A percentile compares a stretch with the other conserved stretches of the same genome.
Evolutionary conservation across 192 early-diverging fungal genomes (phyloP).

Genomic region (Radiomyces spectabilis): DNA sequence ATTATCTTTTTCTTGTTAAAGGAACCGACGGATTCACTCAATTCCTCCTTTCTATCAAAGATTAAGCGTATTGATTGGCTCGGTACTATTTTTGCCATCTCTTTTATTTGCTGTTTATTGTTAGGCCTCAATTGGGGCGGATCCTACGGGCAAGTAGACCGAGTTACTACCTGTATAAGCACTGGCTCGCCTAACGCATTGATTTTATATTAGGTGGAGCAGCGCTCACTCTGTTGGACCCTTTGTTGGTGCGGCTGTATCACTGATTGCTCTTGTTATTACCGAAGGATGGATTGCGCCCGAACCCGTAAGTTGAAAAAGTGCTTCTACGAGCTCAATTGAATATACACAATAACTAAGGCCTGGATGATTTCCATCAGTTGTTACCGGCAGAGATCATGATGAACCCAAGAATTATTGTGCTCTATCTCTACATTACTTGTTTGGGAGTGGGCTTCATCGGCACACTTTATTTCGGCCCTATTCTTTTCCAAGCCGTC

Average conservation of each 20-base stretch:
- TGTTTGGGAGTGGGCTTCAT: conserved; percentile 49
- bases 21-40: conserved; percentile 30
- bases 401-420: conserved; percentile 37
- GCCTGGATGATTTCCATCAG: not conserved
- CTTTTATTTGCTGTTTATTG: conserved; percentile 42
- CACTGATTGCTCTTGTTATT: conserved; percentile 29
- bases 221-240: conserved; percentile 44
- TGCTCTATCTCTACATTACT: conserved; percentile 36
- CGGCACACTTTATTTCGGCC: conserved; percentile 53
- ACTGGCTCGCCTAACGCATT: not conserved
- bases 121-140: conserved; percentile 61
- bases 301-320: conserved; percentile 41
- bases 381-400: conserved; percentile 18
- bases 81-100: conserved; percentile 46
- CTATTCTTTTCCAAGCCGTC: conserved; percentile 57
- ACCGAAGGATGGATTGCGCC: conserved; percentile 47
- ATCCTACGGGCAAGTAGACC: conserved; percentile 28
- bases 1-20: conserved; percentile 37
- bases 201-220: conserved; percentile 34
- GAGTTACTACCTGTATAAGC: not conserved
- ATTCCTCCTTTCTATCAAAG: conserved; percentile 37
- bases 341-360: not conserved
- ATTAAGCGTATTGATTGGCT: conserved; percentile 53
- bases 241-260: conserved; percentile 34
- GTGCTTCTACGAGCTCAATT: not conserved